phyloP scores from a whole-genome alignment of 352 stramenopile genomes.

The Globisporangium apiculatum region DNA sequence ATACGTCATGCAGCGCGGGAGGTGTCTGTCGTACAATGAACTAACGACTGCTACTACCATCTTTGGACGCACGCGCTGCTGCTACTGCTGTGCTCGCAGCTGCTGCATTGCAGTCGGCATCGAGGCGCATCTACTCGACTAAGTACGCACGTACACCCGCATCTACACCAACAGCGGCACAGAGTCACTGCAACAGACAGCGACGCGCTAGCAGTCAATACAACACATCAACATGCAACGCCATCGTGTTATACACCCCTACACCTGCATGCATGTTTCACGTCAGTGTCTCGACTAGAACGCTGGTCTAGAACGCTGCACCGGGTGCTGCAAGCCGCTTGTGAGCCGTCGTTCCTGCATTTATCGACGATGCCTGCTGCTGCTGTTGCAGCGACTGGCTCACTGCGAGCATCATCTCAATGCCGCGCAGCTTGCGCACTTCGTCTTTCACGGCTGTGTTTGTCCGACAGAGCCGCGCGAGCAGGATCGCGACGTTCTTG shows the following conservation, averaged over 20 bases:
- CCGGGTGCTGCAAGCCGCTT: neutral
- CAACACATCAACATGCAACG: no score
- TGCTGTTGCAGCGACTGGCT: constrained; percentile 40
- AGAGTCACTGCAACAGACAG: no score
- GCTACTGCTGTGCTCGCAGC: constrained; percentile 17
- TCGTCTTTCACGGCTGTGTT: constrained; percentile 38
- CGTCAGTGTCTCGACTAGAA: no score
- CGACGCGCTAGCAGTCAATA: no score
- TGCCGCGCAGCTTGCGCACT: constrained; percentile 53
- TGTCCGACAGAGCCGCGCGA: constrained; percentile 58
- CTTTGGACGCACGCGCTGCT: neutral
- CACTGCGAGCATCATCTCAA: constrained; percentile 75
- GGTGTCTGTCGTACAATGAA: no score
- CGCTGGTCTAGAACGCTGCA: neutral
- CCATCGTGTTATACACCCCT: no score
- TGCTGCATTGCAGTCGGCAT: constrained; percentile 66
- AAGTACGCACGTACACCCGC: neutral
- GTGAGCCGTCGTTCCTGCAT: no score
- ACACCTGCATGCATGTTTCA: no score
- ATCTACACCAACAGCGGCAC: neutral
- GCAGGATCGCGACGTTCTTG: constrained; percentile 74
- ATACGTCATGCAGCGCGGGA: no score
- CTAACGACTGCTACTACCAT: neutral
- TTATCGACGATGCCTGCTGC: no score
- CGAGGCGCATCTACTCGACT: constrained; percentile 50